A percentile compares a stretch with the other conserved stretches of the same genome.
These are phyloP conservation scores for Sporopachydermia quercuum DNA, from an alignment of 805 yeast species.

Conservation along the genomic window DNA sequence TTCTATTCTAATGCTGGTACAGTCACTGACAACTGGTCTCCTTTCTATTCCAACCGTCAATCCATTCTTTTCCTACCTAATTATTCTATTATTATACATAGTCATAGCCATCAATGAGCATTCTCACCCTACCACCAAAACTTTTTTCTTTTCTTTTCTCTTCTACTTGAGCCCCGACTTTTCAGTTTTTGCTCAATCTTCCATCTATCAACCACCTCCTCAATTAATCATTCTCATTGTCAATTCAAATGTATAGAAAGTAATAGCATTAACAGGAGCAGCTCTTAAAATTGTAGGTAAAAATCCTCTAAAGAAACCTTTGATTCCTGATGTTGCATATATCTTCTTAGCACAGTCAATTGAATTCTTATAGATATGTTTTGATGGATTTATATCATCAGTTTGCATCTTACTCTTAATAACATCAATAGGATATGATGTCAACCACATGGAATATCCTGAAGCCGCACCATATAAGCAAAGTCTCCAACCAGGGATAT, in stretches of 20 bases:
- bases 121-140: too few relatives aligned
- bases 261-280: constrained; percentile 96
- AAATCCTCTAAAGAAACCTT: constrained; percentile 84
- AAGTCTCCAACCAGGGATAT: constrained; percentile 76
- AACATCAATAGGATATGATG: constrained; percentile 80
- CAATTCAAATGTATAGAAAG: constrained; percentile 84
- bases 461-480: constrained; percentile 83
- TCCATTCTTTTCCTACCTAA: too few relatives aligned
- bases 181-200: too few relatives aligned
- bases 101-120: too few relatives aligned
- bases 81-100: too few relatives aligned
- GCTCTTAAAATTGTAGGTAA: constrained; percentile 89
- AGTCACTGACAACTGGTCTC: too few relatives aligned
- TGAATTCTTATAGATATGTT: constrained; percentile 45
- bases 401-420: constrained; percentile 81
- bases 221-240: constrained; percentile 45
- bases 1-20: too few relatives aligned
- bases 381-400: constrained; percentile 41
- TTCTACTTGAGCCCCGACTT: too few relatives aligned
- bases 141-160: too few relatives aligned
- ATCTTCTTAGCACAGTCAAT: constrained; percentile 44
- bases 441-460: constrained; percentile 81
- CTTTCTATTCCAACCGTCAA: too few relatives aligned
- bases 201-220: constrained; percentile 14
- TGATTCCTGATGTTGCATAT: constrained; percentile 41